phyloP scores from a whole-genome alignment of 257 asterid species.

The Nicotiana undulata region DNA sequence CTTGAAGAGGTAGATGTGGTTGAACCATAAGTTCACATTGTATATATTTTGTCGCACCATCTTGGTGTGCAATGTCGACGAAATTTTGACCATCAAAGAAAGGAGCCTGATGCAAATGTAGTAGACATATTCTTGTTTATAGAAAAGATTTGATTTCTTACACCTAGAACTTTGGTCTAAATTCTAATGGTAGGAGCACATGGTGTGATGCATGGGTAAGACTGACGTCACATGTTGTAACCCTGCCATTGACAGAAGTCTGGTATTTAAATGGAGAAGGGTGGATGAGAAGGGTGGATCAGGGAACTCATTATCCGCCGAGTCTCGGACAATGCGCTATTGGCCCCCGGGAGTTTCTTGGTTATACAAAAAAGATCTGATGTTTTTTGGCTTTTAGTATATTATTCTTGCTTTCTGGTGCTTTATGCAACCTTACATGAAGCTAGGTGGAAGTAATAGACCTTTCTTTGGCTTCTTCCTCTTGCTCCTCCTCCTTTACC shows the following conservation, averaged over 20 bases:
- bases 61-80: background rate
- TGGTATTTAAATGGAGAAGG: background rate
- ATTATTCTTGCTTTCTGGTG: background rate
- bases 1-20: background rate
- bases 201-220: background rate
- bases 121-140: background rate
- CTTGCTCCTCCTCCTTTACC: background rate
- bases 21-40: background rate
- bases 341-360: background rate
- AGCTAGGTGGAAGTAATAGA: background rate
- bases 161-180: background rate
- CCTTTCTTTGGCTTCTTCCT: background rate
- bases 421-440: background rate
- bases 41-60: background rate
- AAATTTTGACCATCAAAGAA: background rate
- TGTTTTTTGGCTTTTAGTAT: background rate
- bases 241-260: background rate
- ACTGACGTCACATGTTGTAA: background rate
- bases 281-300: background rate
- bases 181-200: background rate
- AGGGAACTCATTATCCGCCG: background rate
- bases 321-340: background rate
- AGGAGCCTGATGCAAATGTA: background rate
- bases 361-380: background rate
- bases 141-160: background rate